Evolutionary conservation across 306 rosid species (phyloP), one percentile per base, ranked within the genome.

Genomic region (Glycine tomentella): DNA sequence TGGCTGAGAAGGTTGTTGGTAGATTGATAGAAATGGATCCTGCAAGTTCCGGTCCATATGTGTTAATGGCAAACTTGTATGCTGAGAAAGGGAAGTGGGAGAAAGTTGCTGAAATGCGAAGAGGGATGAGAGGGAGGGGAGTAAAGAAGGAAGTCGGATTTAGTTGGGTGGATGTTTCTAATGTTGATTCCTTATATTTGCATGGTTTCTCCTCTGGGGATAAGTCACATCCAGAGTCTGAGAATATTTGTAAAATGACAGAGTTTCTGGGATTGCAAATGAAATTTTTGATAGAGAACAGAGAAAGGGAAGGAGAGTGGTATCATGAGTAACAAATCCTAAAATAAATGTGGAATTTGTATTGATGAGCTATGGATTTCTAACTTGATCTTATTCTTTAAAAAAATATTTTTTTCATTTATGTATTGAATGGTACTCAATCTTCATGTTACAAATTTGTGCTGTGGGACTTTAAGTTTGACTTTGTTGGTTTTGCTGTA

Each of bases 11-110:
- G 69, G 85, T 87, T 14, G 83, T 78, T 0, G 80, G 80, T 66
- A 66, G 77, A 31, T 84, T 92, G 86, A 81, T 91, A 86, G 85
- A 84, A 84, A 85, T 86, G 89, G 92, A 91, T 77, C 93, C 97
- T 55, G 13, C 66, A 36, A 92, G 90, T 69, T 94, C 97, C 4
- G 97, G 92, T 57, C 84, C 93, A 0, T 94, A 90, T 51, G 91
- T 92, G 25, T 70, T 92, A 80, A 86, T 90, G 90, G 89, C 94
- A 9, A 94, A 94, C 78, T 86, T 91, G 74, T 91, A 90, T 80
- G 97, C 93, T 17, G 94, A 92, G 82, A 91, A 87, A 74, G 97
- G 97, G 46, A 84, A 85, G 62, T 91, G 98, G 98, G 97, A 92
- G 76, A 94, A 90, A 83, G 93, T 91, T 70, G 92, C 97, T 0